Evolutionary conservation across 2,329 filamentous ascomycete species (phyloP).

Genomic region (Neofusicoccum umdonicola): DNA sequence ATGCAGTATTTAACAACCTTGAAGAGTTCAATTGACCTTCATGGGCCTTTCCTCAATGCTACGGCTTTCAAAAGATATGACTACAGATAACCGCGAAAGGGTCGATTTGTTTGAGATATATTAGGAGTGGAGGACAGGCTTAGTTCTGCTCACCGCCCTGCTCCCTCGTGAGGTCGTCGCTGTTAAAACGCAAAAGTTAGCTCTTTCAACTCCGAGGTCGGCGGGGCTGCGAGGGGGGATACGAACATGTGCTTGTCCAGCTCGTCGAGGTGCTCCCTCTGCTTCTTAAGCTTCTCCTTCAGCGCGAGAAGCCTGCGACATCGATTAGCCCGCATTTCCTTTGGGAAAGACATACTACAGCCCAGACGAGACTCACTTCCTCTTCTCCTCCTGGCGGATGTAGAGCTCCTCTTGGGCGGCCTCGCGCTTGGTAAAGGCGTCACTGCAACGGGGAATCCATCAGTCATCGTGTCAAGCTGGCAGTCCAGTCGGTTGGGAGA

Average conservation of each 20-base stretch:
- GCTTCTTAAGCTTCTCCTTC: constrained; percentile 66
- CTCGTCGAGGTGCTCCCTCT: constrained; percentile 79
- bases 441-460: constrained; percentile 51
- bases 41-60: neutral
- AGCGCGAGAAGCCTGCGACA: constrained; percentile 63
- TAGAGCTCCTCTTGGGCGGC: constrained; percentile 79
- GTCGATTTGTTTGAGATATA: neutral
- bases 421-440: constrained; percentile 91
- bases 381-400: constrained; percentile 82
- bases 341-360: neutral
- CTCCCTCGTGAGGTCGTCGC: constrained; percentile 73
- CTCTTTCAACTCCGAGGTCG: neutral
- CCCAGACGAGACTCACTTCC: constrained; percentile 58
- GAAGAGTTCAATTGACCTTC: neutral
- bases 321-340: neutral
- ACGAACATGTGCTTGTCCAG: constrained; percentile 83
- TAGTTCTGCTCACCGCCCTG: constrained; percentile 60
- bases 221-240: constrained; percentile 1
- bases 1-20: neutral
- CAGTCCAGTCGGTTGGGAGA: neutral
- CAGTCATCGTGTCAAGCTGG: constrained; percentile 18
- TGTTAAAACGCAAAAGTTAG: constrained; percentile 38
- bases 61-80: neutral
- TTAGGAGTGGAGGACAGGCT: neutral
- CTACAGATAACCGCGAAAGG: neutral